phyloP scores from a whole-genome alignment of 495 filamentous ascomycete genomes.

The Penicillium desertorum region DNA sequence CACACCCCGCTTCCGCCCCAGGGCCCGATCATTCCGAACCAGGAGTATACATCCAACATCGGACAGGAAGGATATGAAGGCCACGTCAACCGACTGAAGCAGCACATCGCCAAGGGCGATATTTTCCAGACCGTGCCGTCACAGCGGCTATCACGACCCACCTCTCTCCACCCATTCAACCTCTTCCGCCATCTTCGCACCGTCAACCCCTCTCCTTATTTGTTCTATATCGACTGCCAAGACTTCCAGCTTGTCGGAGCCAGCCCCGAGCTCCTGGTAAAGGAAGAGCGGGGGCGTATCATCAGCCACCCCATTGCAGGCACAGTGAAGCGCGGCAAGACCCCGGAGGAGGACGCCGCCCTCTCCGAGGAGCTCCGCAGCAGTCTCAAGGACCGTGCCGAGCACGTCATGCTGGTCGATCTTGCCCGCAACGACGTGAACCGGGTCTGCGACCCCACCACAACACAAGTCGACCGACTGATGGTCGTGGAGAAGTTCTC shows the following conservation, averaged over 20 bases:
- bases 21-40: conserved; percentile 64
- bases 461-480: conserved; percentile 83
- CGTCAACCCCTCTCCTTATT: conserved; percentile 93
- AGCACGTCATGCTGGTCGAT: conserved; percentile 99
- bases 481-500: conserved; percentile 97
- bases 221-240: conserved; percentile 90
- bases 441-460: conserved; percentile 86
- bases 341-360: conserved; percentile 71
- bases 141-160: conserved; percentile 86
- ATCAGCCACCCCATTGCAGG: conserved; percentile 97
- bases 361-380: conserved; percentile 75
- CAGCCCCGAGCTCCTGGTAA: conserved; percentile 89
- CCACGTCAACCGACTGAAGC: conserved; percentile 78
- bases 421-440: conserved; percentile 96
- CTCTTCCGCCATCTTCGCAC: conserved; percentile 95
- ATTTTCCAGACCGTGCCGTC: conserved; percentile 98
- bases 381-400: conserved; percentile 90
- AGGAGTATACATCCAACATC: conserved; percentile 91
- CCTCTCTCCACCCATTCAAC: conserved; percentile 92
- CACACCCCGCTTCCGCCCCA: conserved; percentile 77
- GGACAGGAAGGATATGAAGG: conserved; percentile 81
- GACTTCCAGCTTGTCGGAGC: conserved; percentile 95
- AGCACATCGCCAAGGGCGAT: conserved; percentile 85
- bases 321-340: conserved; percentile 83
- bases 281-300: conserved; percentile 80